These are phyloP conservation scores for Rhodamnia argentea DNA, from an alignment of 345 rosid genomes.

Conservation along the genomic window DNA sequence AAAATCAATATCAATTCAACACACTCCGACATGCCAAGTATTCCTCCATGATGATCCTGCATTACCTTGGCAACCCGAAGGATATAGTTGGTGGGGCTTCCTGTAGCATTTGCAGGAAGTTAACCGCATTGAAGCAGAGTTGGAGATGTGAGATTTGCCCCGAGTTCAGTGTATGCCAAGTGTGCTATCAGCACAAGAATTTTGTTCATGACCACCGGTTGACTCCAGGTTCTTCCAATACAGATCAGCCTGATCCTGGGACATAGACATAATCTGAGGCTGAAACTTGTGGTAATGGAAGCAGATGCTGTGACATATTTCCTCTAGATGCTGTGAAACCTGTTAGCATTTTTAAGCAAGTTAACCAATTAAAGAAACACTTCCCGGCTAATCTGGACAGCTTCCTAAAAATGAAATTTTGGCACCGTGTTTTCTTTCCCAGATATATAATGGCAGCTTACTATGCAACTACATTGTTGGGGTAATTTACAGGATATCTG, in stretches of 20 bases:
- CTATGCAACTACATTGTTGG: background rate
- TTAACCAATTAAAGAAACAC: background rate
- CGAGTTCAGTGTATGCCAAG: slow-evolving; percentile 17
- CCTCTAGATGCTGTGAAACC: background rate
- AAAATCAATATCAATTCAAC: slow-evolving; percentile 46
- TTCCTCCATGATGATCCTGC: slow-evolving; percentile 72
- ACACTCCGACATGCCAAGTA: slow-evolving; percentile 61
- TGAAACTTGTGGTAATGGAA: background rate
- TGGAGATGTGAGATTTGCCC: slow-evolving; percentile 26
- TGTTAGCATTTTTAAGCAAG: background rate
- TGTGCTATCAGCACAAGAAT: slow-evolving; percentile 20
- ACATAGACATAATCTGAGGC: background rate
- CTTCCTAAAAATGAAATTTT: background rate
- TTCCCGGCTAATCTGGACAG: background rate
- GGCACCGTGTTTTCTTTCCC: background rate
- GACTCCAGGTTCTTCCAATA: slow-evolving; percentile 4
- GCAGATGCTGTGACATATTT: background rate
- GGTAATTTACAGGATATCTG: background rate
- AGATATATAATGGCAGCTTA: background rate
- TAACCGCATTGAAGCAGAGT: slow-evolving; percentile 9
- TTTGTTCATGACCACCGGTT: slow-evolving; percentile 15
- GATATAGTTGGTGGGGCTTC: background rate
- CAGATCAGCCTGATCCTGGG: background rate
- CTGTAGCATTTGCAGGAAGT: slow-evolving; percentile 33
- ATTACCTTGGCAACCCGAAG: slow-evolving; percentile 31